Evolutionary conservation across 768 basidiomycete genomes (phyloP), one percentile per base, ranked within the genome.

Genomic region (Russula brevipes): DNA sequence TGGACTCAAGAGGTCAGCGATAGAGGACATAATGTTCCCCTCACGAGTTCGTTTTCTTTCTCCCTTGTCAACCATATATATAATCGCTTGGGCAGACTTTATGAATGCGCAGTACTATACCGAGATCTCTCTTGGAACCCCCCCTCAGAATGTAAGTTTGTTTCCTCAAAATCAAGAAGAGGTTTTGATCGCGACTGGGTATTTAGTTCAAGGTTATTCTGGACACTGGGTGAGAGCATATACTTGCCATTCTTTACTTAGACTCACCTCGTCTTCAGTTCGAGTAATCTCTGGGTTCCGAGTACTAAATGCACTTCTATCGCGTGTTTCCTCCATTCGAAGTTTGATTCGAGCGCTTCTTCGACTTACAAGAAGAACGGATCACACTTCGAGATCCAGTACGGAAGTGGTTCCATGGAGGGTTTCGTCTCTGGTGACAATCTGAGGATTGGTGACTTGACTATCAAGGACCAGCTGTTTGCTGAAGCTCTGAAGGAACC

Each of bases 41-140:
- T 99, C 50, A 87, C 81, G 71, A 97, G 96, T 96, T 70, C 66
- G 91, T 68, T 6, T 38, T 50, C 30, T 38, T 33, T n/a, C 47
- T 46, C 44, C 10, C 60, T 54, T 38, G 12, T 44, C n/a, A 33
- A 55, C 42, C 54, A 54, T 51, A 64, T 45, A 67, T 60, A 52
- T 51, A 66, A 59, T 39, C 24, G 24, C 57, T 24, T 49, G 58
- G 24, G 17, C 60, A 97, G 95, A 98, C 80, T 98, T 92, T 78
- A 86, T 95, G 86, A 98, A 98, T 73, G 95, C 97, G 41, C 95
- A 99, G 74, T 98, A 99, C 77, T 99, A 83, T 73, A 82, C 94
- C 19, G 89, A 94, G 66, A 96, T 98, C 64, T 72, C 79, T 1
- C 73, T 98, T 59, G 96, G 96, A 16, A 82, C 79, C 0, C 96